Percentiles rank a stretch among this genome's conserved stretches.
phyloP scores from a whole-genome alignment of 148 eudicot genomes.

The Cornus florida region DNA sequence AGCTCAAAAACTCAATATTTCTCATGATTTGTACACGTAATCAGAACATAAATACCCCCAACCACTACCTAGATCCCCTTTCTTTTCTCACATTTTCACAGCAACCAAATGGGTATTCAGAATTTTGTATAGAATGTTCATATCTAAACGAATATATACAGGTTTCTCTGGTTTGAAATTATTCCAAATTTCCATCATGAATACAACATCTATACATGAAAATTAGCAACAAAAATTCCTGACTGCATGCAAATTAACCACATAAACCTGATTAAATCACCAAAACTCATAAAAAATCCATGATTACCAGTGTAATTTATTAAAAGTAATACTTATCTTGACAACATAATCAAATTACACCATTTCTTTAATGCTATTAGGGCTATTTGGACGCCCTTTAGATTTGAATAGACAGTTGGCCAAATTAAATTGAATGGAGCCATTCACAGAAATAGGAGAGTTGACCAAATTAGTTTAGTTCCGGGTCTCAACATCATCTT shows the following conservation, averaged over 20 bases:
- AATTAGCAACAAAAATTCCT: background rate
- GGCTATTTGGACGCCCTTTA: background rate
- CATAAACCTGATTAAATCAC: slow-evolving; percentile 1
- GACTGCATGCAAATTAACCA: background rate
- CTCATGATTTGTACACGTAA: no score
- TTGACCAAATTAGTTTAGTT: no score
- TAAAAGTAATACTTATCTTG: background rate
- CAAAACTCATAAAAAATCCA: background rate
- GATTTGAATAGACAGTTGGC: no score
- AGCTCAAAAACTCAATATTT: no score
- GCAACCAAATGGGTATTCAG: background rate
- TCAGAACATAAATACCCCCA: no score
- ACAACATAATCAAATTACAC: background rate
- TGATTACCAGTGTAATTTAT: background rate
- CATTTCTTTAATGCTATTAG: background rate
- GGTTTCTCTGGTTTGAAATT: background rate
- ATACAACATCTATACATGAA: background rate
- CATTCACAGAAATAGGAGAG: no score
- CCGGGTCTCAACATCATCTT: no score
- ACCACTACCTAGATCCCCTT: background rate
- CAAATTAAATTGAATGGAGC: no score
- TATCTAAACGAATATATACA: background rate
- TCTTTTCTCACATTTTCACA: background rate
- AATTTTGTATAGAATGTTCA: background rate
- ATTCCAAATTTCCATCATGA: background rate